A percentile compares a stretch with the other conserved stretches of the same genome.
Conservation (phyloP, 108 stramenopile genomes). For the Cyclotella baltica region DNA sequence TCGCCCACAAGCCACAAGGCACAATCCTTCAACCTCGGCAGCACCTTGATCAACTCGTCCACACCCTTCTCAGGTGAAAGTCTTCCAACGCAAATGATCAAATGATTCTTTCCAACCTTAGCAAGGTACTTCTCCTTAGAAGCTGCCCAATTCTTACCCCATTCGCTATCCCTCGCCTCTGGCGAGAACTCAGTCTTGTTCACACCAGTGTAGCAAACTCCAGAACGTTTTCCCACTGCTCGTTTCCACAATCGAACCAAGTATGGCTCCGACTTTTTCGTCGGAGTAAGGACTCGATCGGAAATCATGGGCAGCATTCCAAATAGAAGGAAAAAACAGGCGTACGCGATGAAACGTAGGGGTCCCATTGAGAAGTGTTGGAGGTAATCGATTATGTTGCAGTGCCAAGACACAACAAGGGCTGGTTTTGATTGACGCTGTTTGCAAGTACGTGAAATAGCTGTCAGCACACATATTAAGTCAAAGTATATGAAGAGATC, state of each 20-base stretch:
- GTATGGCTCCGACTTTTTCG: conserved; percentile 50
- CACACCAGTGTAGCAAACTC: conserved; percentile 56
- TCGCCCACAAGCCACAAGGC: conserved; percentile 64
- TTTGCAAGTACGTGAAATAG: too few relatives aligned
- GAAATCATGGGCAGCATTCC: conserved; percentile 52
- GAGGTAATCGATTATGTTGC: conserved; percentile 58
- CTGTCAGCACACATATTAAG: too few relatives aligned
- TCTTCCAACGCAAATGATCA: conserved; percentile 59
- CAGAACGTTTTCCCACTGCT: conserved; percentile 30
- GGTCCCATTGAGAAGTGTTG: conserved; percentile 51
- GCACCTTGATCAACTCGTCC: conserved; percentile 49
- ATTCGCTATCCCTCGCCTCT: conserved; percentile 29
- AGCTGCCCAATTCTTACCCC: conserved; percentile 49
- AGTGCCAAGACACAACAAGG: conserved; percentile 63
- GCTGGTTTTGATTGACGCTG: conserved; percentile 47
- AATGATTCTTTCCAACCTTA: conserved; percentile 34
- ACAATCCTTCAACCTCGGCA: conserved; percentile 42
- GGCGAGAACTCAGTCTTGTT: conserved; percentile 50
- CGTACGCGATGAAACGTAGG: conserved; percentile 17
- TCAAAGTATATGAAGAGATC: too few relatives aligned
- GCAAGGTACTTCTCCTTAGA: conserved; percentile 42
- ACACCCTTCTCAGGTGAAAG: conserved; percentile 60
- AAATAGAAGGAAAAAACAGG: conserved; percentile 47
- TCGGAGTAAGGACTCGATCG: conserved; percentile 60
- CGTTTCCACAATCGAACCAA: conserved; percentile 42